Evolutionary conservation across 768 basidiomycete species (phyloP).

Genomic region (Russula dissimulans): DNA sequence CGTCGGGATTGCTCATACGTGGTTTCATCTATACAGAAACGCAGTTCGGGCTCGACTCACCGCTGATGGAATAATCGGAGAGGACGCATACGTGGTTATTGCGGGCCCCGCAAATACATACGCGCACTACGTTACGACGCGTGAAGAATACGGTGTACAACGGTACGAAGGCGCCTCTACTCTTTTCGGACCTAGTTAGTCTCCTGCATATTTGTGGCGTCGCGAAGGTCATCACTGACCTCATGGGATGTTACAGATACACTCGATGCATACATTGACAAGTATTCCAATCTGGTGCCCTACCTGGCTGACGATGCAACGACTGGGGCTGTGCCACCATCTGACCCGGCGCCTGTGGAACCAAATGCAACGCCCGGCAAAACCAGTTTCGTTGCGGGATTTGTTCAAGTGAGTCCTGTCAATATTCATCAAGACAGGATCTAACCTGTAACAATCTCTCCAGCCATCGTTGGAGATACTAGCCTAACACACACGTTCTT

Average conservation of each 20-base stretch:
- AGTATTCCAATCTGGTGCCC: conserved; percentile 56
- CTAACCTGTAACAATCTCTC: neutral
- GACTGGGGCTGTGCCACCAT: no score
- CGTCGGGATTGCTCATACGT: neutral
- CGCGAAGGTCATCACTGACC: neutral
- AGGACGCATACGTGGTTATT: conserved; percentile 65
- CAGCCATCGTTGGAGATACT: conserved; percentile 76
- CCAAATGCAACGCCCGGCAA: conserved; percentile 60
- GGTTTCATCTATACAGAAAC: conserved; percentile 35
- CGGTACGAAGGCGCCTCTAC: conserved; percentile 79
- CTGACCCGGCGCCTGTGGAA: conserved; percentile 32
- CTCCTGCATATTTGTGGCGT: conserved; percentile 3
- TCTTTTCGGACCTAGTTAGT: conserved; percentile 62
- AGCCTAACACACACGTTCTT: conserved; percentile 60
- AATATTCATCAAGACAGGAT: conserved; percentile 5
- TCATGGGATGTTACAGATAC: conserved; percentile 37
- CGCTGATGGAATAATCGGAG: conserved; percentile 49
- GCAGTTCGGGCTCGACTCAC: conserved; percentile 59
- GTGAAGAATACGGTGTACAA: conserved; percentile 65
- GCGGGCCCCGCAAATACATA: conserved; percentile 81
- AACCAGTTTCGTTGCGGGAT: conserved; percentile 63
- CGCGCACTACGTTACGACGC: conserved; percentile 62
- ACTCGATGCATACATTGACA: conserved; percentile 73
- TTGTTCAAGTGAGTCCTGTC: conserved; percentile 48
- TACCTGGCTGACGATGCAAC: conserved; percentile 43